phyloP scores from a whole-genome alignment of 805 yeast species.

The Yarrowia keelungensis region DNA sequence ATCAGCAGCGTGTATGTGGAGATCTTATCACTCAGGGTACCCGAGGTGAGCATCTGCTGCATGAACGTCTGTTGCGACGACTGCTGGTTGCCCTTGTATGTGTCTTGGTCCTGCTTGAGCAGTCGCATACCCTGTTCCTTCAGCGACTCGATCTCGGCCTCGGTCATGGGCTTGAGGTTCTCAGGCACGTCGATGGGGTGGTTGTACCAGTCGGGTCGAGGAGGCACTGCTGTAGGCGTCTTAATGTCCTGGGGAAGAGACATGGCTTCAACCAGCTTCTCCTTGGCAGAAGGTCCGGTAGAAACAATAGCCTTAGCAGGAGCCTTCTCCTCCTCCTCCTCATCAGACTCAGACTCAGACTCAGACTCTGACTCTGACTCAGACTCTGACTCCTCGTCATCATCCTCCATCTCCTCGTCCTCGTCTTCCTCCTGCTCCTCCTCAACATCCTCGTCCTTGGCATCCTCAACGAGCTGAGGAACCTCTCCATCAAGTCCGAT shows the following conservation, averaged over 20 bases:
- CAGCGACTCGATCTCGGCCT: constrained; percentile 63
- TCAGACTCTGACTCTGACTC: constrained; percentile 1
- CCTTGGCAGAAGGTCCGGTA: constrained; percentile 32
- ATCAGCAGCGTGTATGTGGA: constrained; percentile 90
- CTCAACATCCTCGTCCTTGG: constrained; percentile 47
- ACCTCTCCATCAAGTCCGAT: constrained; percentile 35
- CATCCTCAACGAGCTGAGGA: constrained; percentile 45
- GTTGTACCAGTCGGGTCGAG: constrained; percentile 79
- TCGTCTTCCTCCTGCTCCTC: constrained; percentile 45
- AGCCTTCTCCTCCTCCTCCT: neutral
- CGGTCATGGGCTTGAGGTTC: constrained; percentile 45
- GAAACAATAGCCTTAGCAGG: constrained; percentile 25
- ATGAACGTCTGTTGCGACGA: constrained; percentile 86
- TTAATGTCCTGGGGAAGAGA: constrained; percentile 33
- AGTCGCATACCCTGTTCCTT: constrained; percentile 69
- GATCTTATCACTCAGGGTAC: constrained; percentile 94
- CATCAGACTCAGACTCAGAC: constrained; percentile 1
- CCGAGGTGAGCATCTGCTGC: constrained; percentile 84
- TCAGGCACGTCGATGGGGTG: constrained; percentile 53
- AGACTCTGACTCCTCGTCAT: neutral
- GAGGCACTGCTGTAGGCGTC: constrained; percentile 57
- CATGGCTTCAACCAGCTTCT: constrained; percentile 39
- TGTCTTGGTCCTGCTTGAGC: constrained; percentile 72
- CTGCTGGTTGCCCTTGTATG: constrained; percentile 71
- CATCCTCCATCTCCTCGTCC: constrained; percentile 44